Evolutionary conservation across 129 eudicot species (phyloP), one percentile per base, ranked within the genome.

Genomic region (Chrysanthemum lavandulifolium): DNA sequence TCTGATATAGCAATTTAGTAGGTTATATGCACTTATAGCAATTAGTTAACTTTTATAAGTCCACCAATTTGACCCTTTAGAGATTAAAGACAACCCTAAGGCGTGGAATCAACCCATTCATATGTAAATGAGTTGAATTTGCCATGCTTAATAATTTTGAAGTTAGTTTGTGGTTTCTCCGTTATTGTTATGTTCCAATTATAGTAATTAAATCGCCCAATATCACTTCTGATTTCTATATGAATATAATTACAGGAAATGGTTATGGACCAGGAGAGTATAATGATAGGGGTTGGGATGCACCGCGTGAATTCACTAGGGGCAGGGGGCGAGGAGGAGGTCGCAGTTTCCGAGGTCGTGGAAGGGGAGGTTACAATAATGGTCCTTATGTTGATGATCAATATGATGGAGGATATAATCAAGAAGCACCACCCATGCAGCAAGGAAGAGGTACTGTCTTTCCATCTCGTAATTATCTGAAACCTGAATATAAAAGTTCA

Each of bases 301-400:
- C 75, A 61, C 81, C 86, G 40, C 81, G 88, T 45, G 88, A 88
- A 12, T 84, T 79, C 75, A 48, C 84, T 5, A 83, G 98, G 84
- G 97, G 96, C 23, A 83, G 96, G 67, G 95, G 96, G 8, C 56
- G 71, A 12, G 96, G 96, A 10, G 96, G 95, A 84, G 92, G 89
- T 21, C 90, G 91, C 58, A 78, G 19, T 61, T 83, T 77, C 76
- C 80, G 86, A 74, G 96, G 94, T n/a, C 94, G 89, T 85, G 97
- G 96, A 65, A 84, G 97, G 74, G 96, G 89, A 79, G 84, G 87
- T 25, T 84, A 81, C 69, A 63, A 53, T 67, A 67, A 74, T 68
- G 88, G 84, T 50, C 87, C 91, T 68, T 85, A 77, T 79, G 18
- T 75, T 62, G 91, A 89, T 73, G 63, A 43, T 69, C 89, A 84